Base-by-base conservation (phyloP, 305 asterid species). In the Solanum hybrid region DNA sequence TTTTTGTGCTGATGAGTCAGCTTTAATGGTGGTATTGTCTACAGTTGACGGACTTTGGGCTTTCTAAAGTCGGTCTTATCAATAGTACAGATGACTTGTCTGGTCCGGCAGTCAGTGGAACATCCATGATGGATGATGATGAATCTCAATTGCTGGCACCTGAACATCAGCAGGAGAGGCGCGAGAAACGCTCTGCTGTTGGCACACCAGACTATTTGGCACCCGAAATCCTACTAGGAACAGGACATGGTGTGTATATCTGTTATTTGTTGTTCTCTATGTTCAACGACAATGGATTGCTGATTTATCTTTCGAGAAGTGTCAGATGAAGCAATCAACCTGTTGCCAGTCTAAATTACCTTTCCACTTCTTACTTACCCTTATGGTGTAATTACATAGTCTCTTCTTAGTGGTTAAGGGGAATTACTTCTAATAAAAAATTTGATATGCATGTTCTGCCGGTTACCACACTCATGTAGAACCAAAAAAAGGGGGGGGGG, bases 181-280 rank as follows among this genome's bases (percentile, higher is more conserved):
- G 95, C 78, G 94, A 95, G 86, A 96, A 97, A 90, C 98, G 99
- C 88, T 98, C 99, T 14, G 99, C 99, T 92, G 99, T 97, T 90
- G 99, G 99, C 89, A 98, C 99, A 88, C 99, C 99, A 87, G 99
- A 98, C 93, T 98, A 98, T 93, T 93, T 98, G 97, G 99, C 99
- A 89, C 99, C 99, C 83, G 99, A 98, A 93, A 98, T 98, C 92
- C 99, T 98, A 93, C 97, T 98, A 88, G 99, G 99, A 94, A 98
- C 99, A 87, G 99, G 99, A 87, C 99, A 98, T 91, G 99, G 99
- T 98, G 89, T 61, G 98, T 95, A 89, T 77, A 51, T 89, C 79
- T 79, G 27, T 79, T 79, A 14, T 57, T 89, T 61, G 78, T 85
- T 85, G 88, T 86, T 86, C 33, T 86, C 29, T 31, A 38, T 5